These are phyloP conservation scores for Drechslera avenae DNA, from an alignment of 2,329 filamentous ascomycete genomes.

Conservation along the genomic window DNA sequence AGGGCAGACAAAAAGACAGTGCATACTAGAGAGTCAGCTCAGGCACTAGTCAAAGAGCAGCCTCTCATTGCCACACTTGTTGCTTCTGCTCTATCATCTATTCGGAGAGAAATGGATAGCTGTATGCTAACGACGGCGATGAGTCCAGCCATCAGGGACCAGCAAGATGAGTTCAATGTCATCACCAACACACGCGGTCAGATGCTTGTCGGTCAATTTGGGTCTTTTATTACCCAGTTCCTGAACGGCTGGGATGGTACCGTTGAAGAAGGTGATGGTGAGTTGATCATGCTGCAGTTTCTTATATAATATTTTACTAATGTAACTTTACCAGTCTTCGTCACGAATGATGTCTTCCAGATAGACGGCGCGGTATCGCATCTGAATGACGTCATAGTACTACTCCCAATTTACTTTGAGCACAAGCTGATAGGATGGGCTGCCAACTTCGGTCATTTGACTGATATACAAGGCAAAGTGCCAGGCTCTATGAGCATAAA, in stretches of 20 bases:
- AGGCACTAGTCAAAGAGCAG: constrained; percentile 46
- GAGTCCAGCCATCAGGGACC: constrained; percentile 58
- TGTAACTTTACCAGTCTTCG: constrained; percentile 43
- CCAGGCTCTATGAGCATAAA: constrained; percentile 59
- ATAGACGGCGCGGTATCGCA: constrained; percentile 57
- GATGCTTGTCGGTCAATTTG: constrained; percentile 60
- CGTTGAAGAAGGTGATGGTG: constrained; percentile 54
- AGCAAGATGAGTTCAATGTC: constrained; percentile 61
- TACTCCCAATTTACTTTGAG: constrained; percentile 55
- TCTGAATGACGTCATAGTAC: constrained; percentile 57
- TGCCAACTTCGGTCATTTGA: constrained; percentile 58
- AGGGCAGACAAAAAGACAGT: constrained; percentile 29
- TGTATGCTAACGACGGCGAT: constrained; percentile 51
- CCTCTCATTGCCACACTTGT: constrained; percentile 54
- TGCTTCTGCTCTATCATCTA: constrained; percentile 53
- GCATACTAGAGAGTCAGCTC: constrained; percentile 48
- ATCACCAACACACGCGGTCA: constrained; percentile 56
- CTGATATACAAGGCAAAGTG: constrained; percentile 53
- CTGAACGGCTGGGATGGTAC: constrained; percentile 54
- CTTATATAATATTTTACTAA: no score
- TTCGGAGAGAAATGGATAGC: constrained; percentile 58
- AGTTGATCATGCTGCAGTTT: no score
- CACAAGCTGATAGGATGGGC: constrained; percentile 55
- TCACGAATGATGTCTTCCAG: constrained; percentile 59
- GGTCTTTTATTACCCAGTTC: constrained; percentile 57